Base-by-base conservation (phyloP, 148 eudicot species). In the Oxyria digyna region DNA sequence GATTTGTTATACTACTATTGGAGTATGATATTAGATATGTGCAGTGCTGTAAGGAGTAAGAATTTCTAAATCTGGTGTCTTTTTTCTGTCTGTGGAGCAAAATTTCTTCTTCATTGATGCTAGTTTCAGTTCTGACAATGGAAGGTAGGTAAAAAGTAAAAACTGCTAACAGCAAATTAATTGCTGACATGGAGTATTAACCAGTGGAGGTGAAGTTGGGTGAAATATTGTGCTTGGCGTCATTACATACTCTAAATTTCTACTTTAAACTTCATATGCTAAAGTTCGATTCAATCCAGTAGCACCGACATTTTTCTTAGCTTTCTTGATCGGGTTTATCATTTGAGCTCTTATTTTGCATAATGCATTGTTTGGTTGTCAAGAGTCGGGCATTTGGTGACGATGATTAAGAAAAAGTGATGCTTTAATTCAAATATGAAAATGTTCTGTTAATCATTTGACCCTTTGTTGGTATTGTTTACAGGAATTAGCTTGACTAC, bases 401-500 rank as follows among this genome's bases (percentile, higher is more conserved):
- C 1, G 64, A 17, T 31, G 38, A 27, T 49, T 17, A 31, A 1
- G 3, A 33, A 32, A 3, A 33, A 21, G 29, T 55, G n/a, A 55
- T 55, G 32, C 26, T 27, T 26, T 27, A 9, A 13, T 26, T 6
- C 31, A 38, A 59, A 59, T 29, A 17, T 29, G 65, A 59, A 59
- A 27, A 20, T 31, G n/a, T 3, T n/a, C 2, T 59, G 65, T 27
- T 29, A 59, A 59, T 59, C 0, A 20, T 59, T 14, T 13, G 65
- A 3, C 37, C 14, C 8, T 37, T n/a, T 17, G 14, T 18, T 40
- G 38, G 6, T 18, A 17, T 73, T 8, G 35, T 50, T 40, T 63
- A 35, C 76, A 93, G 98, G 96, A 41, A 93, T 93, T 73, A 87
- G 95, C 85, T 82, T 93, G 85, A 81, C 95, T 4, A 64, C 89